These are phyloP conservation scores for Cavenderia fasciculata DNA, from an alignment of 78 protist genomes.

Conservation along the genomic window DNA sequence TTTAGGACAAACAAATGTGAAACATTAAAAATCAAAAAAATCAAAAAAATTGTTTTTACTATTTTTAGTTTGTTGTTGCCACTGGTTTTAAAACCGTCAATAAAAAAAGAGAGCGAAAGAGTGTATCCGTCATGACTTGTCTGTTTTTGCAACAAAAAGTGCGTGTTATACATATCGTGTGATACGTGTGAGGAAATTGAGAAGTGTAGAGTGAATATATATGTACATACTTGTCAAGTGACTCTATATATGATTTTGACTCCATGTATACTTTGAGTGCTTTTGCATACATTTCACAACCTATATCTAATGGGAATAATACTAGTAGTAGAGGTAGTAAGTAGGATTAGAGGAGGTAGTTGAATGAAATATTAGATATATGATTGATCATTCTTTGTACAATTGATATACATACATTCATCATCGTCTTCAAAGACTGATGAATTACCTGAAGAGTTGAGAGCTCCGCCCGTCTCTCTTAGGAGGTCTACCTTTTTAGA, in stretches of 20 bases:
- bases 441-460: background rate
- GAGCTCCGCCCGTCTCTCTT: constrained; percentile 1
- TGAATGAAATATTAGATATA: background rate
- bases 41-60: background rate
- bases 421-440: constrained; percentile 31
- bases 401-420: constrained; percentile 43
- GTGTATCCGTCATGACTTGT: background rate
- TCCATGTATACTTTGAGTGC: constrained; percentile 50
- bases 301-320: constrained; percentile 63
- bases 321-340: background rate
- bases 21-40: background rate
- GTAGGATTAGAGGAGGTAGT: background rate
- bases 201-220: background rate
- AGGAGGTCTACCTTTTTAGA: background rate
- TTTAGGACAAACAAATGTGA: background rate
- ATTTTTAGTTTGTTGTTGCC: background rate
- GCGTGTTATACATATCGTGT: background rate
- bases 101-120: background rate
- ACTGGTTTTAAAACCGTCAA: background rate
- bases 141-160: too few relatives aligned
- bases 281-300: constrained; percentile 57
- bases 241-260: constrained; percentile 33
- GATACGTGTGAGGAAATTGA: background rate
- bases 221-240: constrained; percentile 59
- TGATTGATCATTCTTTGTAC: background rate